Base-by-base conservation (phyloP, 1,284 basidiomycete species). In the Omphalotus olearius region DNA sequence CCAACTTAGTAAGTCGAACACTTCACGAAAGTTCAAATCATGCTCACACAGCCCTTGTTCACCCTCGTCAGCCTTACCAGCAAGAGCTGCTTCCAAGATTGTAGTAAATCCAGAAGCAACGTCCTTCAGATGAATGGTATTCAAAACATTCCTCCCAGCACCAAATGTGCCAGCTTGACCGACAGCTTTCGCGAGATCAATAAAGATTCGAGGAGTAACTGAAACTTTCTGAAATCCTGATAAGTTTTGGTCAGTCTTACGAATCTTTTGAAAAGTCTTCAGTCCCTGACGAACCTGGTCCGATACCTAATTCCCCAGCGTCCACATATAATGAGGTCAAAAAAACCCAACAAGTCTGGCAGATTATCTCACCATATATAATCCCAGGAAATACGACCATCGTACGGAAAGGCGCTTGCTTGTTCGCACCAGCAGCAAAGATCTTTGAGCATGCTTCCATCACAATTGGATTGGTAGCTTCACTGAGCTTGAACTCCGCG, bases 361-460 rank as follows among this genome's bases (percentile, higher is more conserved):
- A 4, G 33, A 11, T 45, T 18, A 23, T n/a, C 36, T 13, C n/a
- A 48, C 51, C 51, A 46, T 53, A 53, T 6, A 53, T 47, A n/a
- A 46, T 36, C 1, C 45, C 51, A 4, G 51, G 51, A 28, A 42
- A 20, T 9, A 49, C 40, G 3, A 53, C 37, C 51, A 48, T 44
- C 16, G 51, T 53, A 1, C 41, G 45, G 13, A 53, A 43, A 7
- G 41, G 17, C 7, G 36, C 46, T 16, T n/a, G 23, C 39, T 36
- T 44, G 5, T 23, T 23, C 23, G 23, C 23, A 9, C 46, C 40
- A 38, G 51, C 51, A 9, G 35, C 40, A 17, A 42, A 16, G 7
- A 53, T 48, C 5, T 30, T 39, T 20, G 23, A 14, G 20, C 46
- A 46, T 26, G 40, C 38, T 13, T 33, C 30, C 30, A 33, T 7